These are phyloP conservation scores for Haplographium delicatum DNA, from an alignment of 495 filamentous ascomycete genomes.

Conservation along the genomic window DNA sequence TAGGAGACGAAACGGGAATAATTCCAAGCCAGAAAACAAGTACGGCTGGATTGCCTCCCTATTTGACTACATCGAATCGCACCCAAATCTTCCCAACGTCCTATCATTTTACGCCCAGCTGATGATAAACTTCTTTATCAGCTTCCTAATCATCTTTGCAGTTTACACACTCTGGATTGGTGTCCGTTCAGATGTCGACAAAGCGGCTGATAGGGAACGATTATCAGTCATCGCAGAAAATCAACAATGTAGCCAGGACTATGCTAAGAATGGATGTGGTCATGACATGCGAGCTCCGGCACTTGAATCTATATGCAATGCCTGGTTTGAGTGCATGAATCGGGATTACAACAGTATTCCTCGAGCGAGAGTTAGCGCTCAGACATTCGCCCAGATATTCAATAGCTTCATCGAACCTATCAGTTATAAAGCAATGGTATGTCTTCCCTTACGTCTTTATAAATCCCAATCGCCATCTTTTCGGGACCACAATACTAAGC, in stretches of 20 bases:
- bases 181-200: slow-evolving; percentile 69
- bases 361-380: slow-evolving; percentile 62
- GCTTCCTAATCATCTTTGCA: slow-evolving; percentile 61
- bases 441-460: slow-evolving; percentile 19
- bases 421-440: slow-evolving; percentile 66
- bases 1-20: slow-evolving; percentile 23
- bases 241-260: slow-evolving; percentile 61
- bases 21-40: slow-evolving; percentile 19
- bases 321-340: slow-evolving; percentile 86
- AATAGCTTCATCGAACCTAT: slow-evolving; percentile 68
- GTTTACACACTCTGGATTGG: slow-evolving; percentile 63
- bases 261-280: slow-evolving; percentile 66
- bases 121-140: slow-evolving; percentile 68
- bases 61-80: slow-evolving; percentile 64
- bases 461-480: too few species aligned
- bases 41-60: slow-evolving; percentile 47
- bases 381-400: slow-evolving; percentile 76
- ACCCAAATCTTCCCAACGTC: slow-evolving; percentile 81
- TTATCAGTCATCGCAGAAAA: slow-evolving; percentile 67
- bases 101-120: slow-evolving; percentile 83
- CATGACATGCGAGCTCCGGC: slow-evolving; percentile 58
- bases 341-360: slow-evolving; percentile 61
- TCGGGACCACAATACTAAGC: too few species aligned
- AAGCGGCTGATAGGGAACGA: slow-evolving; percentile 58
- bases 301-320: slow-evolving; percentile 63